phyloP scores from a whole-genome alignment of 2,329 filamentous ascomycete genomes.

The Dactylellina parvicollis region DNA sequence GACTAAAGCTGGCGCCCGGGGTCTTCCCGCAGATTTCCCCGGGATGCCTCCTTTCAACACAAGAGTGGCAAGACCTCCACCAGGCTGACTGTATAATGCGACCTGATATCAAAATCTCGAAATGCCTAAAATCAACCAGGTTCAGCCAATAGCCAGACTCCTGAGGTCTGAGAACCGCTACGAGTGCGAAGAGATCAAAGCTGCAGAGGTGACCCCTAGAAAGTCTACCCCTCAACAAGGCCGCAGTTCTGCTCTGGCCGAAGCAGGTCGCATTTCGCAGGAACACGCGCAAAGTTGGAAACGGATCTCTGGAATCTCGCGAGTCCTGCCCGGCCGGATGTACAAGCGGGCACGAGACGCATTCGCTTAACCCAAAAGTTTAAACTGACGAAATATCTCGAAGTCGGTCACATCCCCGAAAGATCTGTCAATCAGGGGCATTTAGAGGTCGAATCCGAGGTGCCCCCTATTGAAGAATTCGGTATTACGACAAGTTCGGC shows the following conservation, averaged over 20 bases:
- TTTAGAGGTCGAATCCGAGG: too few species aligned
- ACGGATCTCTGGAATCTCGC: slow-evolving; percentile 40
- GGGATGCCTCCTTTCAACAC: slow-evolving; percentile 10
- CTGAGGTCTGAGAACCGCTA: neutral
- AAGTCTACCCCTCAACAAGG: neutral
- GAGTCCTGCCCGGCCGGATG: slow-evolving; percentile 33
- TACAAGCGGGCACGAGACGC: slow-evolving; percentile 43
- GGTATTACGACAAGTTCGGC: slow-evolving; percentile 24
- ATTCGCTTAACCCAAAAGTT: slow-evolving; percentile 49
- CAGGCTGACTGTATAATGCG: slow-evolving; percentile 11
- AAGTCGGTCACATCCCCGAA: too few species aligned
- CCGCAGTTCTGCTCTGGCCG: neutral
- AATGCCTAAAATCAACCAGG: slow-evolving; percentile 4
- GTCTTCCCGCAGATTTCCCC: neutral
- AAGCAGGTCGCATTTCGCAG: slow-evolving; percentile 10
- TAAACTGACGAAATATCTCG: slow-evolving; percentile 32
- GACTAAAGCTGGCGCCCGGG: neutral
- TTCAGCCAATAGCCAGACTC: slow-evolving; percentile 12
- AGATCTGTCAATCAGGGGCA: neutral
- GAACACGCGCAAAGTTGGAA: neutral
- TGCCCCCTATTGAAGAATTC: neutral
- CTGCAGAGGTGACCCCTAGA: slow-evolving; percentile 6
- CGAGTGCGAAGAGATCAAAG: slow-evolving; percentile 12
- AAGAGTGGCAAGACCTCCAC: neutral
- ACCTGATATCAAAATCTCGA: slow-evolving; percentile 18